These are phyloP conservation scores for Trichoderma asperelloides DNA, from an alignment of 495 filamentous ascomycete genomes.

Conservation along the genomic window DNA sequence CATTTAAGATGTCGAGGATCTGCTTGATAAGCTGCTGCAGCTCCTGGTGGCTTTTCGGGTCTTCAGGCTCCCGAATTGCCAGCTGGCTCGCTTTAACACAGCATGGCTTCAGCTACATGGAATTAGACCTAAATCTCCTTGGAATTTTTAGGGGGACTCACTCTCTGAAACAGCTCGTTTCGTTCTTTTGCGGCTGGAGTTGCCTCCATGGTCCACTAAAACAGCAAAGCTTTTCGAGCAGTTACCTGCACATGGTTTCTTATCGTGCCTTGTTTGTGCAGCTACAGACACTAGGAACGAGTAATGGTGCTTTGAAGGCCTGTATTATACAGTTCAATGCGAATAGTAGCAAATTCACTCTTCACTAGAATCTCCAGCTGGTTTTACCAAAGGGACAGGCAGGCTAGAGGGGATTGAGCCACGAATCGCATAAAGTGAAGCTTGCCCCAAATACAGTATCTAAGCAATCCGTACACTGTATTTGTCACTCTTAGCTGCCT, in stretches of 20 bases:
- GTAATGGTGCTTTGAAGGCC: too few species aligned
- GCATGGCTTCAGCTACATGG: slow-evolving; percentile 58
- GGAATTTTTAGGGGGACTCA: slow-evolving; percentile 13
- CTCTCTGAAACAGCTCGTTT: slow-evolving; percentile 36
- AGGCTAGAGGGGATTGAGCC: too few species aligned
- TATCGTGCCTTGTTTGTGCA: background rate
- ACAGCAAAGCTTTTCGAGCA: slow-evolving; percentile 1
- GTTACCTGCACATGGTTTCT: background rate
- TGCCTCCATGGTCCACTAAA: slow-evolving; percentile 5
- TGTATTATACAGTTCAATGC: background rate
- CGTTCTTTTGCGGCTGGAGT: slow-evolving; percentile 10
- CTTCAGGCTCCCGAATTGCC: slow-evolving; percentile 51
- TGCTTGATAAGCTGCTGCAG: slow-evolving; percentile 44
- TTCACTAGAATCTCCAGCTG: background rate
- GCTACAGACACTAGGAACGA: background rate
- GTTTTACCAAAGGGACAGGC: background rate
- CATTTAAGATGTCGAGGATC: slow-evolving; percentile 43
- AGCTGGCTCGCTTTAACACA: slow-evolving; percentile 74
- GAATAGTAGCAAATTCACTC: background rate
- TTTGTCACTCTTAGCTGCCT: background rate
- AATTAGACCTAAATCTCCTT: slow-evolving; percentile 4
- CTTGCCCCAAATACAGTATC: background rate
- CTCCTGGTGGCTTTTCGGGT: slow-evolving; percentile 43
- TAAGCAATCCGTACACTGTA: background rate
- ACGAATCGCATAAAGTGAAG: background rate